These are phyloP conservation scores for Chlorella variabilis DNA, from an alignment of 163 green algal genomes.

Conservation along the genomic window DNA sequence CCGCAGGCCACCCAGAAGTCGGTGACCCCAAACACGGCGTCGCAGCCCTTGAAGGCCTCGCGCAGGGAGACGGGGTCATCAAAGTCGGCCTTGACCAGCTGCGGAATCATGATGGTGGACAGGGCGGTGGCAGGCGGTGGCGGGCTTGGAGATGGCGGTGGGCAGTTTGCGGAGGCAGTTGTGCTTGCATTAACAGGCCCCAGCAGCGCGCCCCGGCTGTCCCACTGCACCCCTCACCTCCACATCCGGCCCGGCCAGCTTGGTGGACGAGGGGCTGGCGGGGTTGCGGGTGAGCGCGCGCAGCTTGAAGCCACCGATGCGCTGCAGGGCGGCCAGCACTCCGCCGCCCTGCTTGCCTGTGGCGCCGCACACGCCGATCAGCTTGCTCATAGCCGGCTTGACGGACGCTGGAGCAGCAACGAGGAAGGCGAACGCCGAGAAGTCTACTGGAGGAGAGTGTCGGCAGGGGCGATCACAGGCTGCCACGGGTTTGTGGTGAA, in stretches of 20 bases:
- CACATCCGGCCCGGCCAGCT: not conserved
- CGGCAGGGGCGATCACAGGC: too few species aligned
- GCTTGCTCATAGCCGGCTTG: too few species aligned
- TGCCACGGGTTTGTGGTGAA: too few species aligned
- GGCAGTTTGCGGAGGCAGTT: too few species aligned
- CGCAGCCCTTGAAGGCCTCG: constrained; percentile 24
- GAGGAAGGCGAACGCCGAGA: too few species aligned
- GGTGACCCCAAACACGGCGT: constrained; percentile 43
- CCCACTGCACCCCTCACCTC: too few species aligned
- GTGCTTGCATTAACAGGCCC: too few species aligned
- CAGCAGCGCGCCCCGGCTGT: too few species aligned
- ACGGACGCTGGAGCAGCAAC: too few species aligned
- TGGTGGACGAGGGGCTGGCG: not conserved
- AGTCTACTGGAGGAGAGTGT: too few species aligned
- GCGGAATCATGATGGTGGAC: not conserved
- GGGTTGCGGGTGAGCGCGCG: constrained; percentile 35
- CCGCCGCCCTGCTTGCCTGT: constrained; percentile 42
- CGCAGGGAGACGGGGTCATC: constrained; percentile 30
- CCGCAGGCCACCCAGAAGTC: constrained; percentile 45
- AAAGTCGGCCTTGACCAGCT: constrained; percentile 41
- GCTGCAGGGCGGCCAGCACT: constrained; percentile 5
- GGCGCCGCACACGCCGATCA: constrained; percentile 30
- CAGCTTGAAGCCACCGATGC: not conserved
- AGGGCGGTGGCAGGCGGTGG: not conserved
- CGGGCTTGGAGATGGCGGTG: too few species aligned